phyloP scores from a whole-genome alignment of 1,284 basidiomycete genomes.

The Boletellus dicymbophilus region DNA sequence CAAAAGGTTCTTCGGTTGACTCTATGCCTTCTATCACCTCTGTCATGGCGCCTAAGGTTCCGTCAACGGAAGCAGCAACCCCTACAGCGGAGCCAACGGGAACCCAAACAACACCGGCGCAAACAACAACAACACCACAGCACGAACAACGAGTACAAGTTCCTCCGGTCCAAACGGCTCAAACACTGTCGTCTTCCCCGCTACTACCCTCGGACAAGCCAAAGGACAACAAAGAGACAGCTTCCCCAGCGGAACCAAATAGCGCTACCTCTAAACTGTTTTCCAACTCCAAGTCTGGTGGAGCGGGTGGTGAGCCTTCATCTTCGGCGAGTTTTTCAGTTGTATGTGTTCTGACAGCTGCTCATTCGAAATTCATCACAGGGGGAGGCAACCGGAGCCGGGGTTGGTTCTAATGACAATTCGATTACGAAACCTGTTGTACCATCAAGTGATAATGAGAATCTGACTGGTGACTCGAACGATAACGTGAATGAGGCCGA shows the following conservation, averaged over 20 bases:
- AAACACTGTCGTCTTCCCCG: background rate
- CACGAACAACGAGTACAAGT: background rate
- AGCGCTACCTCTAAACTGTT: background rate
- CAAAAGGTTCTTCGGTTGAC: conserved; percentile 24
- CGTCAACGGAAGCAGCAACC: background rate
- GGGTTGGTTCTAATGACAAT: conserved; percentile 11
- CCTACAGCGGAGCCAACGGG: too few species aligned
- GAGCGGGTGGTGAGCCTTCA: conserved; percentile 36
- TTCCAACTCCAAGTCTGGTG: conserved; percentile 8
- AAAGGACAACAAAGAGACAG: conserved; percentile 10
- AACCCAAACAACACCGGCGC: background rate
- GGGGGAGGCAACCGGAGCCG: conserved; percentile 8
- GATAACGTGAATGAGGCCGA: conserved; percentile 28
- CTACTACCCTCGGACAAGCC: conserved; percentile 6
- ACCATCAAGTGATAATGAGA: conserved; percentile 24
- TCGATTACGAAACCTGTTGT: conserved; percentile 27
- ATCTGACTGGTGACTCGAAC: conserved; percentile 24
- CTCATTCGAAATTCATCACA: conserved; percentile 29
- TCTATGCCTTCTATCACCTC: conserved; percentile 20
- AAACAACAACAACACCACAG: background rate
- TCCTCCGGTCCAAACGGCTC: background rate
- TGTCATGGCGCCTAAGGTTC: conserved; percentile 8
- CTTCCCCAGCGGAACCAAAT: background rate
- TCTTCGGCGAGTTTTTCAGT: conserved; percentile 27
- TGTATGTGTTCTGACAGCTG: conserved; percentile 28